phyloP scores from a whole-genome alignment of 2,329 filamentous ascomycete species.

The Xylariales sp. region DNA sequence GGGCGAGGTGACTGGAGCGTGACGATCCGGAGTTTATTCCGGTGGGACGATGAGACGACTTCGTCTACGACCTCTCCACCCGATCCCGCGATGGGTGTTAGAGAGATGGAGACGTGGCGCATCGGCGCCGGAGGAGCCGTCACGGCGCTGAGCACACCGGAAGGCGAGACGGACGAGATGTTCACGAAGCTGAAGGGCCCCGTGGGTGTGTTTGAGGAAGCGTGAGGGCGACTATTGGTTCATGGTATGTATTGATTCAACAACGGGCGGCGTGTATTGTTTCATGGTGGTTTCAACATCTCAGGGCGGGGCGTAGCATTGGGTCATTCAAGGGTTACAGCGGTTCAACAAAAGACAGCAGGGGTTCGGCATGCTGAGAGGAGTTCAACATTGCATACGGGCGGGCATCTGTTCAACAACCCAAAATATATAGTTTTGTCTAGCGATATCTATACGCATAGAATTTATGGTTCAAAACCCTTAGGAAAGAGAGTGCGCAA shows the following conservation, averaged over 20 bases:
- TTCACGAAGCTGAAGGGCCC: slow-evolving; percentile 75
- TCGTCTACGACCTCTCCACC: slow-evolving; percentile 5
- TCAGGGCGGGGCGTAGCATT: not conserved
- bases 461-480: no score
- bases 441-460: not conserved
- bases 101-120: slow-evolving; percentile 73
- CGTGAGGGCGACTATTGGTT: slow-evolving; percentile 26
- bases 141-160: slow-evolving; percentile 82
- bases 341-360: slow-evolving; percentile 26
- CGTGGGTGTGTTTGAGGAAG: slow-evolving; percentile 60
- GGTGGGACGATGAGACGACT: slow-evolving; percentile 70
- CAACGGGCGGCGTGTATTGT: not conserved
- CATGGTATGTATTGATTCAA: not conserved
- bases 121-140: slow-evolving; percentile 92
- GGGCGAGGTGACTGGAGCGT: slow-evolving; percentile 92
- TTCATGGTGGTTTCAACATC: slow-evolving; percentile 32
- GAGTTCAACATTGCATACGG: slow-evolving; percentile 28
- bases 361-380: slow-evolving; percentile 6
- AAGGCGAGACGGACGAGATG: slow-evolving; percentile 93
- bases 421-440: not conserved
- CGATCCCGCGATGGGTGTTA: not conserved
- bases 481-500: no score
- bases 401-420: slow-evolving; percentile 31
- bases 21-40: slow-evolving; percentile 84
- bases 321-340: slow-evolving; percentile 6